phyloP scores from a whole-genome alignment of 805 yeast genomes.

The Lipomyces starkeyi region DNA sequence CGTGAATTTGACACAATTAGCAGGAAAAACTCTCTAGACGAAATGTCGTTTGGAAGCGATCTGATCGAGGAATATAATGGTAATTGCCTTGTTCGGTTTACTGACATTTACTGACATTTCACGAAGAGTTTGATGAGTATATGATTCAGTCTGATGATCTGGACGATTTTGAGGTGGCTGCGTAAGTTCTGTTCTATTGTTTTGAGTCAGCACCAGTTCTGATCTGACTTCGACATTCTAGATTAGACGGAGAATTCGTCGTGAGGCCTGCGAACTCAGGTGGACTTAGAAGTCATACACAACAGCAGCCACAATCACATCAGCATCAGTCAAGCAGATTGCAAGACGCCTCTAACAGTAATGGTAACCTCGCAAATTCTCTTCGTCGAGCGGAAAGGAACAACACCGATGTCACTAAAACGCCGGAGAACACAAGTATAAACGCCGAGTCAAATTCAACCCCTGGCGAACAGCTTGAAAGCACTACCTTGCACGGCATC shows the following conservation, averaged over 20 bases:
- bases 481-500: too few relatives aligned
- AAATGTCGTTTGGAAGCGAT: constrained; percentile 32
- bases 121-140: constrained; percentile 22
- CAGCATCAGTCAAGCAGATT: neutral
- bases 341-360: neutral
- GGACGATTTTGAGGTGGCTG: constrained; percentile 13
- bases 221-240: neutral
- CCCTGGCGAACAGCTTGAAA: neutral
- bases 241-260: constrained; percentile 8
- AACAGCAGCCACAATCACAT: neutral
- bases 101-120: neutral
- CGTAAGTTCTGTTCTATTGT: neutral
- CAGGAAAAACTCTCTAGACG: constrained; percentile 10
- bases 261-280: neutral
- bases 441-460: neutral
- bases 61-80: constrained; percentile 30
- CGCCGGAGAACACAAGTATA: neutral
- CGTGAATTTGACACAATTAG: constrained; percentile 10
- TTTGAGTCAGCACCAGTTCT: neutral
- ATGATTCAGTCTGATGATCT: constrained; percentile 22
- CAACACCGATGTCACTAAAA: neutral
- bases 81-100: neutral
- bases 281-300: neutral
- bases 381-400: neutral
- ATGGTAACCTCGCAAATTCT: constrained; percentile 3